Evolutionary conservation across 2,329 filamentous ascomycete species (phyloP).

Genomic region (Trematosphaeria pertusa): DNA sequence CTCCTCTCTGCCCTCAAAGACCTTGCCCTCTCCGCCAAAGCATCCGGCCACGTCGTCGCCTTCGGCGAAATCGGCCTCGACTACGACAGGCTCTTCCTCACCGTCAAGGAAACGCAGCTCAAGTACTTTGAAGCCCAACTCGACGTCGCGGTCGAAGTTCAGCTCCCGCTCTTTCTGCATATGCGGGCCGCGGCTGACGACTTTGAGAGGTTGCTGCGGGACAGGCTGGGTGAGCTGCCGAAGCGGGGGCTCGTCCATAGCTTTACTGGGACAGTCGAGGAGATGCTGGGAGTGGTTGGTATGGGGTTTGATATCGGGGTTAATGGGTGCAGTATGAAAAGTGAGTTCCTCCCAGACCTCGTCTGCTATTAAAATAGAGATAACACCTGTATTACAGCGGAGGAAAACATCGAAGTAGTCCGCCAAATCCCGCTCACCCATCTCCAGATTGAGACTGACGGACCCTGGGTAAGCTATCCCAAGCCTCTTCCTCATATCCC

Average conservation of each 20-base stretch:
- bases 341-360: constrained; percentile 18
- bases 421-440: constrained; percentile 77
- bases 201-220: constrained; percentile 75
- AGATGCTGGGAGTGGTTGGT: constrained; percentile 81
- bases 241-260: constrained; percentile 88
- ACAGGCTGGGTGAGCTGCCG: constrained; percentile 69
- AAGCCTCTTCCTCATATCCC: too few relatives aligned
- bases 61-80: constrained; percentile 97
- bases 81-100: constrained; percentile 89
- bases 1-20: constrained; percentile 66
- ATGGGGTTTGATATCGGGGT: constrained; percentile 90
- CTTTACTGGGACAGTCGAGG: constrained; percentile 87
- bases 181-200: constrained; percentile 86
- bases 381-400: too few relatives aligned
- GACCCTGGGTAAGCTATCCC: constrained; percentile 76
- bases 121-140: constrained; percentile 87
- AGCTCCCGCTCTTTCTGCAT: constrained; percentile 90
- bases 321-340: constrained; percentile 97
- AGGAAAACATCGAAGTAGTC: constrained; percentile 83
- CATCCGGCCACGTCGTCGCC: constrained; percentile 70
- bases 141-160: constrained; percentile 75
- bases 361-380: too few relatives aligned
- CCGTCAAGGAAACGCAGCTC: constrained; percentile 78
- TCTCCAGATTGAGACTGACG: constrained; percentile 95
- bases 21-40: constrained; percentile 68